Percentiles rank a stretch among this genome's conserved stretches.
Evolutionary conservation across 257 asterid genomes (phyloP).

Genomic region (Eucommia ulmoides): DNA sequence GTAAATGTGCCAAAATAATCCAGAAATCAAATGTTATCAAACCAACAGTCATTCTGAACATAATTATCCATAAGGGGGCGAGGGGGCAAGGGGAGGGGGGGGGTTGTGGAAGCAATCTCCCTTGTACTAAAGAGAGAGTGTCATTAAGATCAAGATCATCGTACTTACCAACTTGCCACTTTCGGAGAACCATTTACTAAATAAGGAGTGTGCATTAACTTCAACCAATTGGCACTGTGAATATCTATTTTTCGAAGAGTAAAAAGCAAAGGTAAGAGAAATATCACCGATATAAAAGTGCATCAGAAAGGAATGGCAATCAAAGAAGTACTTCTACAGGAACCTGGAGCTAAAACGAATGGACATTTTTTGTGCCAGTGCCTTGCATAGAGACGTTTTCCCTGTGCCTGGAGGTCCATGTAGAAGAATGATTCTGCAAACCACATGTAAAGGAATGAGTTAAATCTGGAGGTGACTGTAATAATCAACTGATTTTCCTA

Average conservation of each 20-base stretch:
- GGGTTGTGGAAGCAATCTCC: no score
- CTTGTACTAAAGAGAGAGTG: background rate
- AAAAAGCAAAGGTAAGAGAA: slow-evolving; percentile 5
- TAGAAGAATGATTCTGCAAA: slow-evolving; percentile 82
- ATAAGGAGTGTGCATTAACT: slow-evolving; percentile 95
- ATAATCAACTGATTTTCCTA: no score
- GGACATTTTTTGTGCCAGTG: slow-evolving; percentile 91
- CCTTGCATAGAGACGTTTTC: slow-evolving; percentile 95
- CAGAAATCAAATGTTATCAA: background rate
- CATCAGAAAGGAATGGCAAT: background rate
- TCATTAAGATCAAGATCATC: slow-evolving; percentile 6
- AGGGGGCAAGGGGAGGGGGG: no score
- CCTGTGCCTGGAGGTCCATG: slow-evolving; percentile 99
- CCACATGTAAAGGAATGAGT: slow-evolving; percentile 6
- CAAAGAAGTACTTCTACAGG: slow-evolving; percentile 4
- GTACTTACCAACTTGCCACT: slow-evolving; percentile 90
- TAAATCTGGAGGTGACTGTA: no score
- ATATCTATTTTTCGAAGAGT: slow-evolving; percentile 39
- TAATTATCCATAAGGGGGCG: no score
- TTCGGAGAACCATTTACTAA: slow-evolving; percentile 99
- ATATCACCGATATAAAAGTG: slow-evolving; percentile 16
- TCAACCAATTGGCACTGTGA: slow-evolving; percentile 83
- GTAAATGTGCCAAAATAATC: background rate
- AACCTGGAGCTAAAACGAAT: slow-evolving; percentile 82
- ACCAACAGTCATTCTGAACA: no score